These are phyloP conservation scores for Cladosporium sp. DNA, from an alignment of 2,329 filamentous ascomycete genomes.

Conservation along the genomic window DNA sequence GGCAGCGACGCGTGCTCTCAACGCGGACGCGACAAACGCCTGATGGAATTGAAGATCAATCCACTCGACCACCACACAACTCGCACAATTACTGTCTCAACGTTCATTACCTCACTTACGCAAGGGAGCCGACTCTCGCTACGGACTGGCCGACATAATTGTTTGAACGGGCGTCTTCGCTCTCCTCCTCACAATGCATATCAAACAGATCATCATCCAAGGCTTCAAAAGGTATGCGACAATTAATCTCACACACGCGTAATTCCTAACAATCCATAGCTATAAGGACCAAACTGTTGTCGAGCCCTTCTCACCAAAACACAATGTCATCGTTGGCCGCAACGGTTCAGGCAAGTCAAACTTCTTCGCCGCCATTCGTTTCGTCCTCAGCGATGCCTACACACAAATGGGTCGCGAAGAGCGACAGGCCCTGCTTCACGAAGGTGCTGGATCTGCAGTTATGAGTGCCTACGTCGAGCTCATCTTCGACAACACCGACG, in stretches of 20 bases:
- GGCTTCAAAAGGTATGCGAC: slow-evolving; percentile 91
- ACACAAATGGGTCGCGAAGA: slow-evolving; percentile 95
- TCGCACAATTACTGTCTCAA: background rate
- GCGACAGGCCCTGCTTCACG: slow-evolving; percentile 92
- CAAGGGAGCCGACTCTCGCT: background rate
- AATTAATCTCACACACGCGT: slow-evolving; percentile 10
- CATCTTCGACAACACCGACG: slow-evolving; percentile 96
- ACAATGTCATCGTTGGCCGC: slow-evolving; percentile 97
- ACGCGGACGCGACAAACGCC: slow-evolving; percentile 2
- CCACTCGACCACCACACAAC: background rate
- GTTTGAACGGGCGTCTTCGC: slow-evolving; percentile 6
- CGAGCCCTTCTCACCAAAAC: slow-evolving; percentile 94
- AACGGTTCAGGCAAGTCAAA: slow-evolving; percentile 99
- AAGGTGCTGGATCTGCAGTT: slow-evolving; percentile 94
- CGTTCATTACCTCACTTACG: background rate
- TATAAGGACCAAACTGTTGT: slow-evolving; percentile 99
- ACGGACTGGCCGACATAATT: slow-evolving; percentile 5
- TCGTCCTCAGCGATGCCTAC: slow-evolving; percentile 92
- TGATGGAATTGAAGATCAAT: background rate
- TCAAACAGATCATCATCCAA: slow-evolving; percentile 99
- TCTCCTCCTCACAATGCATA: slow-evolving; percentile 68
- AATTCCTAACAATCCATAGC: slow-evolving; percentile 52
- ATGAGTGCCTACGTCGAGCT: slow-evolving; percentile 99
- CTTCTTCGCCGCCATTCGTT: slow-evolving; percentile 98
- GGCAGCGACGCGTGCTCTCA: background rate